Conservation (phyloP, 169 alveolate genomes). For the Nephromyces sp. region DNA sequence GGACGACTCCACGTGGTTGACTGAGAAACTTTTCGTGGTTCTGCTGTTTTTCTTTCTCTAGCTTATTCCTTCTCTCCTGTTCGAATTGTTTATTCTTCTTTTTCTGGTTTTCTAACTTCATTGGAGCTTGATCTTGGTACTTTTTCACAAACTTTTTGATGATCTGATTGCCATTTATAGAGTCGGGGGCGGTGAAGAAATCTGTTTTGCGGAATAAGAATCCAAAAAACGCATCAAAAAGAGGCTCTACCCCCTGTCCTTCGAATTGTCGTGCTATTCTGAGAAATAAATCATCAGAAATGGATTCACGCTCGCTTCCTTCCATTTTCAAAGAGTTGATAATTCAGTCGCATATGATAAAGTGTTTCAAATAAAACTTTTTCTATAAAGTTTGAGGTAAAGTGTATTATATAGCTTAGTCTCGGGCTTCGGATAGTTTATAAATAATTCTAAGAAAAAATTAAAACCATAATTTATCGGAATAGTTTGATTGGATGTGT, state of each 20-base stretch:
- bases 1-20: background rate
- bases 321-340: too few relatives aligned
- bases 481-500: too few relatives aligned
- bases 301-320: too few relatives aligned
- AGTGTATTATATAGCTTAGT: too few relatives aligned
- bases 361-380: too few relatives aligned
- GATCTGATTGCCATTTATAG: constrained; percentile 26
- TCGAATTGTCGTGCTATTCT: constrained; percentile 55
- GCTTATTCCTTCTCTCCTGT: constrained; percentile 6
- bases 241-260: constrained; percentile 83
- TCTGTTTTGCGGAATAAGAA: constrained; percentile 91
- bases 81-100: constrained; percentile 6
- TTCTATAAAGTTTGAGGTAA: too few relatives aligned
- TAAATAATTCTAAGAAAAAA: too few relatives aligned
- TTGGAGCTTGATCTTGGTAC: constrained; percentile 9
- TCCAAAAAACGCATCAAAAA: constrained; percentile 81
- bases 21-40: too few relatives aligned
- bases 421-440: too few relatives aligned
- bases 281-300: constrained; percentile 38
- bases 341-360: too few relatives aligned
- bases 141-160: constrained; percentile 44
- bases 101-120: constrained; percentile 3
- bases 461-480: too few relatives aligned
- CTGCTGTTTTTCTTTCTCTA: background rate
- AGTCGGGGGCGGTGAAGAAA: constrained; percentile 61